Percentiles rank a stretch among this genome's conserved stretches.
Conservation (phyloP, 2,329 filamentous ascomycete genomes). For the Claviceps sp. region DNA sequence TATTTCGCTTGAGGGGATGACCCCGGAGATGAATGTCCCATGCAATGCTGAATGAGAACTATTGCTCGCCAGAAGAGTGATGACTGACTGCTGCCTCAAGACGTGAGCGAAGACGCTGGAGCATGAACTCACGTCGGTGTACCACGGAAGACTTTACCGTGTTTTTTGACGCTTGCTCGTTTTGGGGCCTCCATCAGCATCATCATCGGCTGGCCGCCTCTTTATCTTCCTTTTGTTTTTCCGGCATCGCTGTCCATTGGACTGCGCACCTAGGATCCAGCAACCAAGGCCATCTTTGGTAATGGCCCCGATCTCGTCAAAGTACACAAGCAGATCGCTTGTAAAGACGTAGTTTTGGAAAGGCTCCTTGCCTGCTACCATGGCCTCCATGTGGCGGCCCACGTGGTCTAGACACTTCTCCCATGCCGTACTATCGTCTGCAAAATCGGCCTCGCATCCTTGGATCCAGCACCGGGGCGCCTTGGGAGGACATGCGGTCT, state of each 20-base stretch:
- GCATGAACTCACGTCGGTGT: too few species aligned
- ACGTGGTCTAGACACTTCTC: conserved; percentile 80
- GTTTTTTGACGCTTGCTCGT: background rate
- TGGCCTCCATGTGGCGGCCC: conserved; percentile 57
- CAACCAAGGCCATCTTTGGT: conserved; percentile 16
- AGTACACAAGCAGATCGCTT: background rate
- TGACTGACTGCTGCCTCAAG: too few species aligned
- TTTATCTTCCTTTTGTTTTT: conserved; percentile 5
- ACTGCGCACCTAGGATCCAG: conserved; percentile 14
- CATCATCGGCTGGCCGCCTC: background rate
- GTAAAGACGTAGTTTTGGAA: background rate
- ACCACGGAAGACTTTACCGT: too few species aligned
- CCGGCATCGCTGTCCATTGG: conserved; percentile 1
- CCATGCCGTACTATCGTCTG: conserved; percentile 51
- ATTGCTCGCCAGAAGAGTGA: too few species aligned
- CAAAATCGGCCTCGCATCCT: conserved; percentile 48
- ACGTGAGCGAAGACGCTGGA: too few species aligned
- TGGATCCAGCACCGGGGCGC: conserved; percentile 46
- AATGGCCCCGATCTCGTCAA: conserved; percentile 9
- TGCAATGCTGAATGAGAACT: too few species aligned
- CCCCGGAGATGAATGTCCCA: too few species aligned
- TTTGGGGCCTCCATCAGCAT: background rate
- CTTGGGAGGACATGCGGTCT: conserved; percentile 34
- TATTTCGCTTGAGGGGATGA: too few species aligned
- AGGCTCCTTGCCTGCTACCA: background rate